Evolutionary conservation across 192 early-diverging fungal species (phyloP).

Genomic region (Rhizoclosmatium sp.): DNA sequence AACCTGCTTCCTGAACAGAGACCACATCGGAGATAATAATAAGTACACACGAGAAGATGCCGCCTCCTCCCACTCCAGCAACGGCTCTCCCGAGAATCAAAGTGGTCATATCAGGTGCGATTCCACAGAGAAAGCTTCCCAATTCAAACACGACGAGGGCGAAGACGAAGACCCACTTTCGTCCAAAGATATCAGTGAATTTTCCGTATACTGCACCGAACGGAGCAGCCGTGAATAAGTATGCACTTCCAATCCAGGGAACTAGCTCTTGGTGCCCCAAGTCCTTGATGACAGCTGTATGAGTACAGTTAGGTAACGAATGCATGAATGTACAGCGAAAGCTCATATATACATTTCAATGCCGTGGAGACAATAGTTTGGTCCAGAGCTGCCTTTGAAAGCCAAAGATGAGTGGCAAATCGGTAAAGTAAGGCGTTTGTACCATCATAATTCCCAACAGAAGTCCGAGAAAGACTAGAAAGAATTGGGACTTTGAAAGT

Average conservation of each 20-base stretch:
- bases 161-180: constrained; percentile 76
- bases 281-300: constrained; percentile 14
- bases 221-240: constrained; percentile 41
- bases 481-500: constrained; percentile 31
- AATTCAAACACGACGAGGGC: constrained; percentile 73
- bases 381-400: constrained; percentile 23
- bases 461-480: constrained; percentile 36
- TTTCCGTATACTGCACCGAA: constrained; percentile 68
- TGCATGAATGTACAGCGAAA: too few species aligned
- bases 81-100: constrained; percentile 79
- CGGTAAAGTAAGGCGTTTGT: too few species aligned
- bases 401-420: too few species aligned
- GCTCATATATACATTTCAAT: neutral
- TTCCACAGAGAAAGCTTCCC: constrained; percentile 81
- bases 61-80: constrained; percentile 75
- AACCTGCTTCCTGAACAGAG: constrained; percentile 6
- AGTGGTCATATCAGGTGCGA: constrained; percentile 62
- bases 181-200: constrained; percentile 91
- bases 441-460: constrained; percentile 57
- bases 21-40: constrained; percentile 53
- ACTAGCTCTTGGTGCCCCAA: constrained; percentile 31
- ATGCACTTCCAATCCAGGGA: constrained; percentile 36
- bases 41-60: constrained; percentile 76
- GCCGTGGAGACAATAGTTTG: constrained; percentile 43
- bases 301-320: too few species aligned